Evolutionary conservation across 169 alveolate species (phyloP).

Genomic region (Miamiensis avidus): DNA sequence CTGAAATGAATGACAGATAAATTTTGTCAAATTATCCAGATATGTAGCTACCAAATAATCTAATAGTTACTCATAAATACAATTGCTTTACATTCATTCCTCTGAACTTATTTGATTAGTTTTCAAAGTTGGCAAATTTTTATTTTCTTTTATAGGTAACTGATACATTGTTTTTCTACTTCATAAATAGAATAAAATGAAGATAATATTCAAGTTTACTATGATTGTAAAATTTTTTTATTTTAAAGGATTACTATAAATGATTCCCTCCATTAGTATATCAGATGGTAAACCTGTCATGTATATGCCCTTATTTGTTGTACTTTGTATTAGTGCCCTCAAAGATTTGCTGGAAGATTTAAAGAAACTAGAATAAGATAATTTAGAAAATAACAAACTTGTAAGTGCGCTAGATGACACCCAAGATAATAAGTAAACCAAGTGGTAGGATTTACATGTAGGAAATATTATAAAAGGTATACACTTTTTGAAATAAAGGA

Average conservation of each 20-base stretch:
- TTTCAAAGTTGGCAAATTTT: conserved; percentile 71
- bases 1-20: too few relatives aligned
- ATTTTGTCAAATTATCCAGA: too few relatives aligned
- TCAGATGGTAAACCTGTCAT: conserved; percentile 44
- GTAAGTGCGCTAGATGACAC: background rate
- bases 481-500: conserved; percentile 4
- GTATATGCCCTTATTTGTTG: conserved; percentile 61
- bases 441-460: conserved; percentile 47
- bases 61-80: conserved; percentile 71
- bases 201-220: conserved; percentile 14
- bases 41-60: conserved; percentile 18
- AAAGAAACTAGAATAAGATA: conserved; percentile 64
- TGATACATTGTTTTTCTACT: background rate
- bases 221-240: conserved; percentile 60
- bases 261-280: conserved; percentile 46
- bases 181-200: conserved; percentile 28
- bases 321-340: conserved; percentile 78
- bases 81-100: conserved; percentile 74
- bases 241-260: conserved; percentile 50
- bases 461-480: conserved; percentile 54
- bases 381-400: conserved; percentile 60
- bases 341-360: conserved; percentile 82
- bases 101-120: conserved; percentile 64
- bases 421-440: background rate
- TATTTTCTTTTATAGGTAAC: conserved; percentile 64